Evolutionary conservation across 805 yeast genomes (phyloP).

Genomic region (Starmerella sp.): DNA sequence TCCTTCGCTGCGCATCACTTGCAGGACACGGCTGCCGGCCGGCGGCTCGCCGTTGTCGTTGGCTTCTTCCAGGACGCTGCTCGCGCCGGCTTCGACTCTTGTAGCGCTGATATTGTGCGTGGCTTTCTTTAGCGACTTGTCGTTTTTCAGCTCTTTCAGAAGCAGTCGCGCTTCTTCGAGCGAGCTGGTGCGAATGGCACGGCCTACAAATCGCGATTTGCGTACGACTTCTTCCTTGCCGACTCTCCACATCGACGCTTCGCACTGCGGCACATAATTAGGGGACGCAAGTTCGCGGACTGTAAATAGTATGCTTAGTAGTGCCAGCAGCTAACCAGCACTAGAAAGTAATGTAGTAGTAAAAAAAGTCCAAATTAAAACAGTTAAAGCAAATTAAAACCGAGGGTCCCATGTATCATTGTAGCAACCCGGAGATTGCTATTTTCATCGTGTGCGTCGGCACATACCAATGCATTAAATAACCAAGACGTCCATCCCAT

Average conservation of each 20-base stretch:
- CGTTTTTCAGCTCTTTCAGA: slow-evolving; percentile 29
- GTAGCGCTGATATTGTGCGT: slow-evolving; percentile 72
- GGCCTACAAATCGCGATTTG: slow-evolving; percentile 59
- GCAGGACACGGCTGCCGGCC: slow-evolving; percentile 51
- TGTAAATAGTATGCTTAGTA: too few species aligned
- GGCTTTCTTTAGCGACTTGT: slow-evolving; percentile 45
- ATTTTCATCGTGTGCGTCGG: too few species aligned
- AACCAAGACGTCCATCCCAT: too few species aligned
- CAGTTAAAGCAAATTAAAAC: too few species aligned
- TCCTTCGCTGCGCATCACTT: slow-evolving; percentile 40
- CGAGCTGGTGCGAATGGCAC: slow-evolving; percentile 36
- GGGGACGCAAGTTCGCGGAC: not conserved
- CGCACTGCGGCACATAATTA: not conserved
- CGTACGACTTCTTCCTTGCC: slow-evolving; percentile 32
- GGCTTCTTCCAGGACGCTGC: slow-evolving; percentile 42
- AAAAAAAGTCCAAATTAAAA: too few species aligned
- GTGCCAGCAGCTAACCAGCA: too few species aligned
- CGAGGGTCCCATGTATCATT: too few species aligned
- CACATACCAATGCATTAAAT: too few species aligned
- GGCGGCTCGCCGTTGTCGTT: slow-evolving; percentile 67
- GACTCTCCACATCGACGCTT: slow-evolving; percentile 14
- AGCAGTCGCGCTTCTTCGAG: slow-evolving; percentile 34
- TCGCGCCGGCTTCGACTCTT: slow-evolving; percentile 37
- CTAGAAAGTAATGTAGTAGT: too few species aligned
- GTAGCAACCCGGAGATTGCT: too few species aligned